Evolutionary conservation across 139 green algal genomes (phyloP), one percentile per base, ranked within the genome.

Genomic region (Trebouxia sp.): DNA sequence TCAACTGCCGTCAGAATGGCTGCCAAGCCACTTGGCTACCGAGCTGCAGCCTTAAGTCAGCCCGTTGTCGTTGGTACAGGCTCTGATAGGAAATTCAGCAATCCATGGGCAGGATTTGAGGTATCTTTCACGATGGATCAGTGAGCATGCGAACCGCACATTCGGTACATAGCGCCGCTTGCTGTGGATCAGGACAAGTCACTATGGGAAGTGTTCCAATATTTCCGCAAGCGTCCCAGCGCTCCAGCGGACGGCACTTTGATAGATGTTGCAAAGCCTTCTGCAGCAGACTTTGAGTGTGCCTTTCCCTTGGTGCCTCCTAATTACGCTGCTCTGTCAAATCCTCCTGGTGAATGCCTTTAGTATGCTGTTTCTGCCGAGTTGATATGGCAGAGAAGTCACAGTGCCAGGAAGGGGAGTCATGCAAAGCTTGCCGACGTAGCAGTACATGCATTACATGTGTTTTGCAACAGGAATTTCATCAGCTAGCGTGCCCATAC

Each of bases 141-240:
- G 8, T 12, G 9, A 4, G 24, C 38, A 11, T 47, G 12, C 14
- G 9, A 22, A 30, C 9, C 2, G 26, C 30, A 50, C 10, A 48
- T 15, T 26, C 28, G 0, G 0, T 75, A 41, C 30, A 30, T 53
- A 22, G 24, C 14, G 5, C 32, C 10, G 1, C 20, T 69, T 15
- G 12, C 26, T 35, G 56, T 30, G 26, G 74, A n/a, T n/a, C 67
- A 88, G 84, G 85, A 90, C 20, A 55, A 65, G 24, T 47, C 22
- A 15, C 66, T 84, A 1, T 17, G 1, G 0, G 85, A 88, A 35
- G 66, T 88, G 38, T 24, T 82, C 3, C 38, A 47, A 6, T 90
- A 82, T 79, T 51, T 55, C 12, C 37, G 76, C 5, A 75, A 83
- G 56, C 42, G 80, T 8, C 32, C 15, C 26, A 9, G 24, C 0